Evolutionary conservation across 2,329 filamentous ascomycete species (phyloP).

Genomic region (Fusarium nanum): DNA sequence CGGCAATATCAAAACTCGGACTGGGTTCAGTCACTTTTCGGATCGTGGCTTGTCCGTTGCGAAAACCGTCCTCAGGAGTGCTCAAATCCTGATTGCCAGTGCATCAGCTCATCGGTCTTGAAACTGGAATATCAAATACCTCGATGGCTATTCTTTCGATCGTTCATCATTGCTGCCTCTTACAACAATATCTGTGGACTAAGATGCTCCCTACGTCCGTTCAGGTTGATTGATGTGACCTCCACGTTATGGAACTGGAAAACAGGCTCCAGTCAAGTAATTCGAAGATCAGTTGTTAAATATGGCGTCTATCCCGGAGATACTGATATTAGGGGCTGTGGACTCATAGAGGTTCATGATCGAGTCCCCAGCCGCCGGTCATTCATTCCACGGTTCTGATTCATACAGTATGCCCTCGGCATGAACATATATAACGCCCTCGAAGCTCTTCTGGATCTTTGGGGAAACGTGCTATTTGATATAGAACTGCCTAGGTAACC

Average conservation of each 20-base stretch:
- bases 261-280: rapidly evolving
- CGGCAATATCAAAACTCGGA: background rate
- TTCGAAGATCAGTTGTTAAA: background rate
- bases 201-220: slow-evolving; percentile 8
- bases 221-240: rapidly evolving
- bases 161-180: background rate
- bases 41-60: slow-evolving; percentile 21
- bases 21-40: slow-evolving; percentile 19
- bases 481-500: slow-evolving; percentile 12
- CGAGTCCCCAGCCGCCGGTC: rapidly evolving
- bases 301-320: background rate
- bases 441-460: slow-evolving; percentile 4
- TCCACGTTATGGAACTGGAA: rapidly evolving
- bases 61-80: background rate
- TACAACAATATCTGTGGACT: slow-evolving; percentile 9
- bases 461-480: slow-evolving; percentile 5
- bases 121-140: slow-evolving; percentile 25
- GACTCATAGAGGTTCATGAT: slow-evolving; percentile 21
- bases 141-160: slow-evolving; percentile 10
- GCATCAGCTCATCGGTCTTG: background rate
- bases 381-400: background rate
- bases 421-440: rapidly evolving
- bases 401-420: background rate
- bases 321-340: rapidly evolving
- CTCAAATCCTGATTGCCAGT: background rate